A percentile compares a stretch with the other conserved stretches of the same genome.
Conservation (phyloP, 768 basidiomycete species). For the Dioszegia crocea region DNA sequence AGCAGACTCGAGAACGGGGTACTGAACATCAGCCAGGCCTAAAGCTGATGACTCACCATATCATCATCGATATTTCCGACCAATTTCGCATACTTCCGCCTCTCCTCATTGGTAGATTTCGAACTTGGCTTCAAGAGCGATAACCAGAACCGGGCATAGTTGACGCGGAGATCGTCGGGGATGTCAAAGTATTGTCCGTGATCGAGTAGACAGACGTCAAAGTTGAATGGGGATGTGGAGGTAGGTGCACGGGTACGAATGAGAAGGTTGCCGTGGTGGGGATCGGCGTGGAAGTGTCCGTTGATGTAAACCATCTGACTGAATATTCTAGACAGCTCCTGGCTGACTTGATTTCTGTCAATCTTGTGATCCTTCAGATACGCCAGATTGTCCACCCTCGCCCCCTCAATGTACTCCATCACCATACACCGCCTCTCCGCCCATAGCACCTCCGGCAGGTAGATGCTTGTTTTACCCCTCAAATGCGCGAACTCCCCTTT, state of each 20-base stretch:
- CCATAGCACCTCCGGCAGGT: constrained; percentile 72
- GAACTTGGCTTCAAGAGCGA: constrained; percentile 74
- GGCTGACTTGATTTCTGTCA: constrained; percentile 86
- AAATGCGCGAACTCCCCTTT: constrained; percentile 65
- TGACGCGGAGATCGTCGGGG: constrained; percentile 70
- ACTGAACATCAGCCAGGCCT: constrained; percentile 54
- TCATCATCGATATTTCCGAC: constrained; percentile 88
- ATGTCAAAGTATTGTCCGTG: constrained; percentile 83
- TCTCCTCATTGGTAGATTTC: constrained; percentile 60
- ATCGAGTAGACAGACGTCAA: constrained; percentile 91
- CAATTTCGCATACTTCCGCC: constrained; percentile 79
- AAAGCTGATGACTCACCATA: constrained; percentile 57
- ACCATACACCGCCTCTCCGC: constrained; percentile 79
- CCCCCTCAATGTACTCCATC: constrained; percentile 84
- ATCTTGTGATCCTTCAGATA: constrained; percentile 78
- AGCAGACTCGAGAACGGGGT: constrained; percentile 90
- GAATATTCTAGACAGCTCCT: constrained; percentile 87
- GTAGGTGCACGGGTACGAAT: constrained; percentile 66
- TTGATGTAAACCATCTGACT: constrained; percentile 93
- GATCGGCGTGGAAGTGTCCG: constrained; percentile 71
- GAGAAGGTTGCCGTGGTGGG: constrained; percentile 82
- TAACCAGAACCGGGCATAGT: constrained; percentile 69
- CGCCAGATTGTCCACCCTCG: constrained; percentile 76
- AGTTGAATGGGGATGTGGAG: constrained; percentile 82
- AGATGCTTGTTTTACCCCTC: constrained; percentile 64